These are phyloP conservation scores for Colletotrichum incanum DNA, from an alignment of 2,329 filamentous ascomycete genomes.

Conservation along the genomic window DNA sequence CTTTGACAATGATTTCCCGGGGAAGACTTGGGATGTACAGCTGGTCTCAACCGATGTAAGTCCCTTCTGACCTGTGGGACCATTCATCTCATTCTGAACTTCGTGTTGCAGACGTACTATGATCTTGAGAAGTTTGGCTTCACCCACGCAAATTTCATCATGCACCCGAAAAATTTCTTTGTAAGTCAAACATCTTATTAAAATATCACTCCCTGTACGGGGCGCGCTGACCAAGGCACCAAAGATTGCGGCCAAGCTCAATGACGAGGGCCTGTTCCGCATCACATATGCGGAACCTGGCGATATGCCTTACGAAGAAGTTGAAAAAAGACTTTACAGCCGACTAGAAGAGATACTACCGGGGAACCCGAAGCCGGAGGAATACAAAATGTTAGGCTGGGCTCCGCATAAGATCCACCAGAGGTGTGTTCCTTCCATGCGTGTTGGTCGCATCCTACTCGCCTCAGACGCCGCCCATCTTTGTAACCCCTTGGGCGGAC, in stretches of 20 bases:
- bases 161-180: slow-evolving; percentile 2
- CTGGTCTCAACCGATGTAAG: slow-evolving; percentile 1
- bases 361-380: background rate
- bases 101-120: background rate
- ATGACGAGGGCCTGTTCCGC: slow-evolving; percentile 57
- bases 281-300: slow-evolving; percentile 67
- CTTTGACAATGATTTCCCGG: slow-evolving; percentile 2
- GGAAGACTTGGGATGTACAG: slow-evolving; percentile 6
- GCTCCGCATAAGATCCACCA: slow-evolving; percentile 60
- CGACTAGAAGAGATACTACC: slow-evolving; percentile 51
- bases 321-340: slow-evolving; percentile 66
- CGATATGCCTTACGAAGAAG: slow-evolving; percentile 60
- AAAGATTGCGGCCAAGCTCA: slow-evolving; percentile 3
- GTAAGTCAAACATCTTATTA: background rate
- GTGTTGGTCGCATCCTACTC: slow-evolving; percentile 63
- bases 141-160: slow-evolving; percentile 1
- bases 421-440: slow-evolving; percentile 62
- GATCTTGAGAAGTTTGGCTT: slow-evolving; percentile 8
- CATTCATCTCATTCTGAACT: too few species aligned
- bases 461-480: slow-evolving; percentile 68
- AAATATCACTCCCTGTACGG: too few species aligned
- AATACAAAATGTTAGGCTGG: background rate
- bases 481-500: slow-evolving; percentile 68
- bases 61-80: too few species aligned
- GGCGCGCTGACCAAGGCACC: too few species aligned